Base-by-base conservation (phyloP, 1,284 basidiomycete species). In the Neolentinus lepideus region DNA sequence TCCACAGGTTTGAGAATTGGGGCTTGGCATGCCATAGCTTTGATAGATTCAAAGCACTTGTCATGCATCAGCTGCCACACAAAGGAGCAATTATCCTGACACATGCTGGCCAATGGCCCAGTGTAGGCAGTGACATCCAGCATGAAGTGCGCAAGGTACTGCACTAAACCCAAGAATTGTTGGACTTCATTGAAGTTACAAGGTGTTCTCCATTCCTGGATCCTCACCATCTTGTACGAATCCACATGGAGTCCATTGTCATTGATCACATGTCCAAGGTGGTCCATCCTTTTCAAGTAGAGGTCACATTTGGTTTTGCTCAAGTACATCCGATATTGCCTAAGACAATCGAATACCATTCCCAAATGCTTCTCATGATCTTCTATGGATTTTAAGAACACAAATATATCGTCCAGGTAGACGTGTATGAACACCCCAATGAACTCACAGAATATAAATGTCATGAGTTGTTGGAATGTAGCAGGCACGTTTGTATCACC, bases 321-420 rank as follows among this genome's bases (percentile, higher is more conserved):
- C 1, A 69, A 53, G 55, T 62, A 69, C 24, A 72, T 60, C 2
- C 58, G 4, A 0, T 56, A 53, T 11, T 63, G 54, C 0, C 60
- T 45, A 0, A 71, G 60, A 0, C 51, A 43, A 0, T 58, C 26
- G 24, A 73, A 63, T 6, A 71, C 60, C 1, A 62, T 52, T 0
- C 38, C 8, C 2, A 73, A 55, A 45, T 71, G 65, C 1, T 60
- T 31, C 27, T 65, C 54, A 51, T 73, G 68, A 2, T 71, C 67
- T 16, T 63, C 61, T 0, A 51, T 25, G 12, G 50, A 26, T 63
- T 55, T 0, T 57, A 58, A 67, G 55, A 60, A 72, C 1, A 73
- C 58, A 16, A 70, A 64, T 6, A 72, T 67, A 48, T 74, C 67
- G 52, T 74, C 69, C 4, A 73, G 60, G 50, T 71, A 73, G 0